Evolutionary conservation across 2,329 filamentous ascomycete species (phyloP).

Genomic region (Fusarium irregulare): DNA sequence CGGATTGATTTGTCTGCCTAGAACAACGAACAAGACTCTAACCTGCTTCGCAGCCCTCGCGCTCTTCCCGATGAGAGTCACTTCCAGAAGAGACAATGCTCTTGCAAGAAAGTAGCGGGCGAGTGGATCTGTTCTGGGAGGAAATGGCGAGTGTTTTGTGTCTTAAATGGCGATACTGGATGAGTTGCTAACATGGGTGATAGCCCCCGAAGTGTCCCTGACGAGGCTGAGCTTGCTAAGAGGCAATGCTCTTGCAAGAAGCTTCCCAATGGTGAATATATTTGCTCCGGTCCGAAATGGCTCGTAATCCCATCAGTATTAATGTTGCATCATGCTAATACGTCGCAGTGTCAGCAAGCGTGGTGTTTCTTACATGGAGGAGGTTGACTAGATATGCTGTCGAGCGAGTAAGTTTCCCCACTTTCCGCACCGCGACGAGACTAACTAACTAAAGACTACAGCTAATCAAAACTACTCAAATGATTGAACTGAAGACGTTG

Average conservation of each 20-base stretch:
- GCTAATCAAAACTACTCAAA: accelerated
- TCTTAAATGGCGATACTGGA: too few species aligned
- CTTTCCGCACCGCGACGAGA: accelerated
- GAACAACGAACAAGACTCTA: too few species aligned
- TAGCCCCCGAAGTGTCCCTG: not conserved
- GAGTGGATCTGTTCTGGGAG: constrained; percentile 16
- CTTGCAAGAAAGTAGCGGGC: not conserved
- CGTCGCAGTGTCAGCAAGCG: not conserved
- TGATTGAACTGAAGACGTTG: accelerated
- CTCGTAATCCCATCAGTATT: too few species aligned
- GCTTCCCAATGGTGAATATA: not conserved
- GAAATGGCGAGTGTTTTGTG: too few species aligned
- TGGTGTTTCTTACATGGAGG: not conserved
- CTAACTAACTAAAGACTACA: not conserved
- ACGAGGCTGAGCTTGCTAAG: not conserved
- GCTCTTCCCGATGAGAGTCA: too few species aligned
- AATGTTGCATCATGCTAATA: too few species aligned
- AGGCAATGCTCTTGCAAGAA: constrained; percentile 8
- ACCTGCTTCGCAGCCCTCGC: accelerated
- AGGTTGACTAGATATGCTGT: not conserved
- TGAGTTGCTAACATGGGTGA: too few species aligned
- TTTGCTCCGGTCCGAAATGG: not conserved
- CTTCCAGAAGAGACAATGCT: constrained; percentile 4
- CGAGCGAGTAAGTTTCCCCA: not conserved
- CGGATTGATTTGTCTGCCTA: too few species aligned